Evolutionary conservation across 2,329 filamentous ascomycete species (phyloP), one percentile per base, ranked within the genome.

Genomic region (Eutypa lata): DNA sequence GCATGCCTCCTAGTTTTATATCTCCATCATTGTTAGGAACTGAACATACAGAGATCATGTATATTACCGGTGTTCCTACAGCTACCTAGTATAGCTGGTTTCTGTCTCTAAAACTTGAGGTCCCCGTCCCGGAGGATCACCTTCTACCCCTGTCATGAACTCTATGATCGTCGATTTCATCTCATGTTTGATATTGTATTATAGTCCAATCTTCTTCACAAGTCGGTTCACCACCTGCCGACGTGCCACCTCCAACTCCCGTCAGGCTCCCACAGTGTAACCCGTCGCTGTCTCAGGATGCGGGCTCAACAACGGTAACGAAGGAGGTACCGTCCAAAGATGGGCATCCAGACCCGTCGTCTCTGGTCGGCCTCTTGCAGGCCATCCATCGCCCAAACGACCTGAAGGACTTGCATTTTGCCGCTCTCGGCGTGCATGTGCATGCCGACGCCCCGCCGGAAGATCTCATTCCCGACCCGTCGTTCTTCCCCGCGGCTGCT

Each of bases 401-500:
- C 51, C 68, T 82, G 53, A 67, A 63, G 26, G 65, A 77, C 42
- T 62, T 73, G 40, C 77, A 84, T 55, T 78, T 87, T 50, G 73
- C 78, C 54, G 82, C 82, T 11, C 73, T 87, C 37, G 82, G 82
- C 4, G 71, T 84, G 31, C 76, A 83, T 60, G 71, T 86, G 59
- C 76, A 76, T 56, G 63, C 74, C 28, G 74, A 85, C 65, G 77
- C 73, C 24, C 61, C 73, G n/a, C 59, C 73, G 13, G 64, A 72
- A 49, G 72, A 80, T 18, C 64, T 87, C 44, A 67, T 87, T 50
- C 83, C 84, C 3, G 77, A 84, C 55, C 62, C 75, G 14, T 71
- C 73, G 13, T 78, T 68, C 53, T 71, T 84, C 28, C 83, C 83
- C 2, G 74, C 81, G 56, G 79, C 83, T 55, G 66, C 68, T 5